A percentile compares a stretch with the other conserved stretches of the same genome.
phyloP scores from a whole-genome alignment of 805 yeast species.

The Scheffersomyces spartinae region DNA sequence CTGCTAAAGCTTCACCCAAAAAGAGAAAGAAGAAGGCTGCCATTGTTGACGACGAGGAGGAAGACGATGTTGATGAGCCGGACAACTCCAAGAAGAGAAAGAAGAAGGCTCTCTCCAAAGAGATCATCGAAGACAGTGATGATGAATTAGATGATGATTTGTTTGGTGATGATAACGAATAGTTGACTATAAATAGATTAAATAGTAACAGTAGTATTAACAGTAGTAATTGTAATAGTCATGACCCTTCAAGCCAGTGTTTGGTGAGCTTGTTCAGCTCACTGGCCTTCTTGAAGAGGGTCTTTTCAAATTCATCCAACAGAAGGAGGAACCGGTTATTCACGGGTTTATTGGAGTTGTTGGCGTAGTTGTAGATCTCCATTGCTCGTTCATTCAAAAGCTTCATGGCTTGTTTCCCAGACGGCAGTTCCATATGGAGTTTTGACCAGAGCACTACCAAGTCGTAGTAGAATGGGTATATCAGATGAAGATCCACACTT shows the following conservation, averaged over 20 bases:
- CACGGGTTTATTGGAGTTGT: conserved; percentile 37
- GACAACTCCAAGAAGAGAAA: conserved; percentile 23
- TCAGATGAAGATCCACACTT: conserved; percentile 54
- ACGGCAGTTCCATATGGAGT: neutral
- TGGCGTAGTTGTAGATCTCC: conserved; percentile 62
- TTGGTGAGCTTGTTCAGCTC: conserved; percentile 32
- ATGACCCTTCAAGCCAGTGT: conserved; percentile 19
- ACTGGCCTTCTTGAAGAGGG: conserved; percentile 41
- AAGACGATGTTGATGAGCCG: conserved; percentile 21
- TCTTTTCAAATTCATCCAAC: conserved; percentile 69
- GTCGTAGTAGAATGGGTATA: conserved; percentile 55
- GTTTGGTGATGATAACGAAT: conserved; percentile 11
- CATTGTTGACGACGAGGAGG: conserved; percentile 27
- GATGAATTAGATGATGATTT: conserved; percentile 28
- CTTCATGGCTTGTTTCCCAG: conserved; percentile 9
- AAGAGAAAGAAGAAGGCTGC: conserved; percentile 16
- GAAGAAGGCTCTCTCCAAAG: conserved; percentile 17
- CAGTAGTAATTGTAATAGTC: conserved; percentile 1
- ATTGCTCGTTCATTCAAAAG: conserved; percentile 58
- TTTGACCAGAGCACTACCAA: conserved; percentile 60
- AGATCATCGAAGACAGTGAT: conserved; percentile 34
- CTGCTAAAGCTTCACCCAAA: conserved; percentile 6
- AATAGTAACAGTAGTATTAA: no score
- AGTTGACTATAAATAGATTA: no score
- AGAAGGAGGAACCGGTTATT: conserved; percentile 44